Evolutionary conservation across 148 eudicot genomes (phyloP), one percentile per base, ranked within the genome.

Genomic region (Chenopodium suecicum): DNA sequence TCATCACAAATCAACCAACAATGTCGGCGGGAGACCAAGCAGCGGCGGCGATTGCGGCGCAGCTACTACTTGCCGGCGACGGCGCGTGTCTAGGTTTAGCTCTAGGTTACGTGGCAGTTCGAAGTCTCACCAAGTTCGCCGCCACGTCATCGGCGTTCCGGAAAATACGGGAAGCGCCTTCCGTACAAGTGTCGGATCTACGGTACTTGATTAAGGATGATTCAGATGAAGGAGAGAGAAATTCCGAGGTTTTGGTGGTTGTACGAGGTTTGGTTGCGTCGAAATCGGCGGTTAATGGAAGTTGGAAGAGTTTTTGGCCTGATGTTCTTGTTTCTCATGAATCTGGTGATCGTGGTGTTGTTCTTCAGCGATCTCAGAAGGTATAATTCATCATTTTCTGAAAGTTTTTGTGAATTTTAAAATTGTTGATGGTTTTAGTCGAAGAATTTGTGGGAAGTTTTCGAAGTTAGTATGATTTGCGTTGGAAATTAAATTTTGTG

Each of bases 11-110:
- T 16, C 10, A 37, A 50, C 9, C 19, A 27, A 7, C 60, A 65
- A 95, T 95, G 98, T 93, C 98, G n/a, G 82, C 89, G 1, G 85
- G 87, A 76, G 93, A 95, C 74, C 93, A 88, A 78, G 90, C 90
- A 0, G 89, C 89, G 34, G 89, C 89, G 52, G 94, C 94, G 13
- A 75, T 86, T 3, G 78, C 90, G 0, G 81, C 92, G 23, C 93
- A 92, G 16, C 58, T 92, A 9, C 89, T 89, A 9, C 65, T 90
- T 22, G 92, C 91, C 9, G 97, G 89, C 29, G 98, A 95, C 89
- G 98, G 98, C 16, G 97, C 94, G 2, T 79, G 91, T 1, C 83
- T 92, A 69, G 98, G 98, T 65, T 8, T 92, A 60, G 88, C 88
- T 87, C 83, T 93, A 25, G 93, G 94, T 12, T 93, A 86, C 84